A percentile compares a stretch with the other conserved stretches of the same genome.
phyloP scores from a whole-genome alignment of 2,329 filamentous ascomycete species.

The Thelonectria olida region DNA sequence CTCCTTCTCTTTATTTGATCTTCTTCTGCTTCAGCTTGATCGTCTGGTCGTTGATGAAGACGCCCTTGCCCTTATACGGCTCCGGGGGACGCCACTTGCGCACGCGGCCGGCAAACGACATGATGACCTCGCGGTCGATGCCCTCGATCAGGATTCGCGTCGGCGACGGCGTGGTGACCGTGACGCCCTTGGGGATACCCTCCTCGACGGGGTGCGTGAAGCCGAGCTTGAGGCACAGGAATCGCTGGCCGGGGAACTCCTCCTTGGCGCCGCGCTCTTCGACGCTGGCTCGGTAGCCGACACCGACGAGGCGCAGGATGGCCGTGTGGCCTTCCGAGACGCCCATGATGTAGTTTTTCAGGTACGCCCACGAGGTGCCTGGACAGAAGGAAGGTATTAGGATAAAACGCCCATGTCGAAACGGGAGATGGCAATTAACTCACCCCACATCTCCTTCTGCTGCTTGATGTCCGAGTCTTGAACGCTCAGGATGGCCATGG shows the following conservation, averaged over 20 bases:
- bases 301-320: constrained; percentile 90
- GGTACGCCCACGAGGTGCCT: constrained; percentile 91
- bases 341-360: constrained; percentile 90
- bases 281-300: constrained; percentile 91
- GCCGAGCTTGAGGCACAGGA: constrained; percentile 92
- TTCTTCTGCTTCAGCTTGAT: constrained; percentile 99
- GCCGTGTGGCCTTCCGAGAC: constrained; percentile 97
- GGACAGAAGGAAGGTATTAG: constrained; percentile 4
- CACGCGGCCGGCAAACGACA: constrained; percentile 90
- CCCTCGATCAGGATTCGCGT: constrained; percentile 93
- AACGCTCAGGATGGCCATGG: constrained; percentile 75
- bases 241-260: constrained; percentile 84
- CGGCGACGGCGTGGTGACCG: constrained; percentile 87
- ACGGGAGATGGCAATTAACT: constrained; percentile 30
- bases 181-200: constrained; percentile 82
- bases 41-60: constrained; percentile 97
- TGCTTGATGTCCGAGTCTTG: constrained; percentile 73
- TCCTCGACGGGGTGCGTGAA: constrained; percentile 97
- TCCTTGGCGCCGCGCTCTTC: constrained; percentile 79
- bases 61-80: constrained; percentile 99
- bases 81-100: constrained; percentile 90
- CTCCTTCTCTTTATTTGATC: constrained; percentile 73
- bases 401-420: constrained; percentile 2
- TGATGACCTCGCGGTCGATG: constrained; percentile 84
- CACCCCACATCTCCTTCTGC: constrained; percentile 97